phyloP scores from a whole-genome alignment of 352 stramenopile genomes.

The Aphanomyces stellatus region DNA sequence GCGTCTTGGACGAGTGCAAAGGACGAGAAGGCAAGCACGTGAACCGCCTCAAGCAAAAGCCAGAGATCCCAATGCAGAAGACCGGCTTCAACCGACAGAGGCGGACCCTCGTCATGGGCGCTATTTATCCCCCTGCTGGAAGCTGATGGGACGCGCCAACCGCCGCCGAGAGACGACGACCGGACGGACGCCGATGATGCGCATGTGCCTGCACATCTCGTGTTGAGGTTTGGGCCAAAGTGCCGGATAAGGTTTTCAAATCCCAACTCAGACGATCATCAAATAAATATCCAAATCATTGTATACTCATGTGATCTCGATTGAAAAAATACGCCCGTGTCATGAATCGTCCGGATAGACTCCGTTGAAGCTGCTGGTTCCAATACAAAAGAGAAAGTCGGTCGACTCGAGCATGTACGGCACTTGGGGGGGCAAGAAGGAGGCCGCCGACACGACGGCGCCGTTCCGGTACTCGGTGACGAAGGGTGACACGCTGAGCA shows the following conservation, averaged over 20 bases:
- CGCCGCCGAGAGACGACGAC: too few relatives aligned
- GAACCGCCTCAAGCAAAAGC: constrained; percentile 7
- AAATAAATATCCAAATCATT: too few relatives aligned
- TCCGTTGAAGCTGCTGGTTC: neutral
- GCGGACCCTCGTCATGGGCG: too few relatives aligned
- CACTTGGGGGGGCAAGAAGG: constrained; percentile 19
- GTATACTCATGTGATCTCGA: too few relatives aligned
- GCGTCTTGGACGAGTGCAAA: neutral
- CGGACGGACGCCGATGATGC: too few relatives aligned
- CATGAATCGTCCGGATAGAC: neutral
- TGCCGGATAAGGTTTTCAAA: too few relatives aligned
- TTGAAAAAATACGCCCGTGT: too few relatives aligned
- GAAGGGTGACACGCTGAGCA: constrained; percentile 47
- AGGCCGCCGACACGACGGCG: neutral
- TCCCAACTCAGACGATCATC: too few relatives aligned
- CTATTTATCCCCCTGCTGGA: too few relatives aligned
- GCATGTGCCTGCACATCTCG: too few relatives aligned
- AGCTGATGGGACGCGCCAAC: too few relatives aligned
- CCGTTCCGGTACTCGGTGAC: constrained; percentile 68
- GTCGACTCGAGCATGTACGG: constrained; percentile 4
- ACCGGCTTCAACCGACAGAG: neutral
- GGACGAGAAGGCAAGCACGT: neutral
- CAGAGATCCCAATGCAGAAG: constrained; percentile 6
- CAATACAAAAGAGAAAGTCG: neutral
- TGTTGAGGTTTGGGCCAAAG: too few relatives aligned